Conservation (phyloP, 2,329 filamentous ascomycete genomes). For the Lecanosticta acicola region DNA sequence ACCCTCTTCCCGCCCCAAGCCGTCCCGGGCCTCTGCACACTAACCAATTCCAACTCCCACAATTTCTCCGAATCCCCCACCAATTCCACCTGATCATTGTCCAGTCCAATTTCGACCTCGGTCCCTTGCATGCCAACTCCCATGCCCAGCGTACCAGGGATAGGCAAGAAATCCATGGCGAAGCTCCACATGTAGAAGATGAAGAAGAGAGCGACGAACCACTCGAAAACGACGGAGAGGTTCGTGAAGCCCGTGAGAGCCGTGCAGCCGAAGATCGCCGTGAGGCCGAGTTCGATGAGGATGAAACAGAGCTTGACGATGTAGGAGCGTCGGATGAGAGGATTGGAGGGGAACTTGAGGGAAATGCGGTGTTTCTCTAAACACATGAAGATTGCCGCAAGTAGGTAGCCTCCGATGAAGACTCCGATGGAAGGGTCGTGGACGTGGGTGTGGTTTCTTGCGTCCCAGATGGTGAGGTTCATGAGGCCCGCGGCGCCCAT, state of each 20-base stretch:
- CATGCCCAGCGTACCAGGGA: too few relatives aligned
- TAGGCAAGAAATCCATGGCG: slow-evolving; percentile 75
- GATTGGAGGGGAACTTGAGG: slow-evolving; percentile 67
- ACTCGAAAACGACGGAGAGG: slow-evolving; percentile 69
- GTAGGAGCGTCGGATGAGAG: slow-evolving; percentile 68
- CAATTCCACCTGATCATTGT: neutral
- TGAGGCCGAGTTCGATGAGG: slow-evolving; percentile 64
- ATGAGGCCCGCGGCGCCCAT: slow-evolving; percentile 73
- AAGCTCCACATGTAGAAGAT: slow-evolving; percentile 75
- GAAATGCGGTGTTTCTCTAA: slow-evolving; percentile 80
- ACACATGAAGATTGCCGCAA: slow-evolving; percentile 80
- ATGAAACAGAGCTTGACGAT: slow-evolving; percentile 80
- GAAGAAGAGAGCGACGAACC: slow-evolving; percentile 72
- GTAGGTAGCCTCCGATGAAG: slow-evolving; percentile 76
- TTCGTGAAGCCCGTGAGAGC: slow-evolving; percentile 45
- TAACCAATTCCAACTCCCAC: slow-evolving; percentile 4
- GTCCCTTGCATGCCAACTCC: too few relatives aligned
- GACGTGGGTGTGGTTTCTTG: slow-evolving; percentile 55
- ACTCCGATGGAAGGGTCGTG: slow-evolving; percentile 72
- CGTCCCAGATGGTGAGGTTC: slow-evolving; percentile 77
- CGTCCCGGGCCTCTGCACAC: too few relatives aligned
- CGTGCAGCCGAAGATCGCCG: slow-evolving; percentile 59
- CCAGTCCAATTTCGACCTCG: too few relatives aligned
- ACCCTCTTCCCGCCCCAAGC: too few relatives aligned
- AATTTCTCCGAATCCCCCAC: slow-evolving; percentile 3